phyloP scores from a whole-genome alignment of 768 basidiomycete genomes.

The Lactarius hatsudake region DNA sequence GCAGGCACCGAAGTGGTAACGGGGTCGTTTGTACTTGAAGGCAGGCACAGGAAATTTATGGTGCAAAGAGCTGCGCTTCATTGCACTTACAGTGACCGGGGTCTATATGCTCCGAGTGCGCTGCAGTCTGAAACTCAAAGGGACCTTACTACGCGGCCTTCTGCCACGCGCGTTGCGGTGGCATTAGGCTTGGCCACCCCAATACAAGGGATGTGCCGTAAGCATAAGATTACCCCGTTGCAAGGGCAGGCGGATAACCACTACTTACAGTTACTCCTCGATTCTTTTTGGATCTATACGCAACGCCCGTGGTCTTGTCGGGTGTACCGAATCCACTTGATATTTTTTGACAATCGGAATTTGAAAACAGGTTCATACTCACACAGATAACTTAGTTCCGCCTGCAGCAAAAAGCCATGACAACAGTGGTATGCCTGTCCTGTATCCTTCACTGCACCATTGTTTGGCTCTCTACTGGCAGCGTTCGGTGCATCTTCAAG shows the following conservation, averaged over 20 bases:
- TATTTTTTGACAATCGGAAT: no score
- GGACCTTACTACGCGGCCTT: neutral
- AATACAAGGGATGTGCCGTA: constrained; percentile 2
- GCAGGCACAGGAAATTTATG: neutral
- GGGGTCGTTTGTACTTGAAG: neutral
- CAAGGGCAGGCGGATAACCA: neutral
- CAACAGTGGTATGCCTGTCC: neutral
- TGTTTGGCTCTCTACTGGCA: neutral
- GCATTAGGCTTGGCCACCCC: neutral
- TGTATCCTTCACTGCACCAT: neutral
- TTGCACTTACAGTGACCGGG: neutral
- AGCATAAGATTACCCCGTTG: neutral
- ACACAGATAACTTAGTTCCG: no score
- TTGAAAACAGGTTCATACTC: no score
- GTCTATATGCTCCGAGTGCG: neutral
- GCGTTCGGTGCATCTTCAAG: neutral
- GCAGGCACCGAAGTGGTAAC: neutral
- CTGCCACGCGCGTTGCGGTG: constrained; percentile 3
- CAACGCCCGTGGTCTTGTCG: neutral
- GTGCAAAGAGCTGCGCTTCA: neutral
- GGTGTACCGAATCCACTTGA: neutral
- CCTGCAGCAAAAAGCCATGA: neutral
- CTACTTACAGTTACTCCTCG: neutral
- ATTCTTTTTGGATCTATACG: neutral
- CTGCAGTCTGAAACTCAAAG: neutral